Evolutionary conservation across 2,329 filamentous ascomycete genomes (phyloP).

Genomic region (Claviceps paspali): DNA sequence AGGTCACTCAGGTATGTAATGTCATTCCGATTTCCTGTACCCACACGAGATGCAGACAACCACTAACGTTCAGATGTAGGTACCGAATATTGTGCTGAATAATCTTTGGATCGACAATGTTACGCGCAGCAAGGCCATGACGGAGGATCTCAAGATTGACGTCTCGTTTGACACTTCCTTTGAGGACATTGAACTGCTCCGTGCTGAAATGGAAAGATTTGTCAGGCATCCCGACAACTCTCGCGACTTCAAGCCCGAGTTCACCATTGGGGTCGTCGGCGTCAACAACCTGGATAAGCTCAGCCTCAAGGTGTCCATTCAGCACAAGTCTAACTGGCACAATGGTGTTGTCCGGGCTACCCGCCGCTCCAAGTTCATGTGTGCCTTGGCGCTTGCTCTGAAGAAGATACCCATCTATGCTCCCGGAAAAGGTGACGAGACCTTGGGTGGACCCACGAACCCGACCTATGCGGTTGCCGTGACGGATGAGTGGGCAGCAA

Average conservation of each 20-base stretch:
- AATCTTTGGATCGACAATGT: constrained; percentile 92
- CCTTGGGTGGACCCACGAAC: constrained; percentile 52
- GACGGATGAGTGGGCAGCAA: constrained; percentile 48
- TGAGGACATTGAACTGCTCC: constrained; percentile 76
- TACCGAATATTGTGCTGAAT: constrained; percentile 87
- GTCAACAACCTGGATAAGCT: constrained; percentile 82
- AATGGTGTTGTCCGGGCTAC: constrained; percentile 70
- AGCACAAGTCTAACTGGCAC: constrained; percentile 87
- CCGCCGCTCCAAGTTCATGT: constrained; percentile 92
- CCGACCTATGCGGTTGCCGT: constrained; percentile 71
- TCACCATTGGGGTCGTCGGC: constrained; percentile 62
- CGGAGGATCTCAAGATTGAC: constrained; percentile 64
- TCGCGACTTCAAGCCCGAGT: constrained; percentile 78
- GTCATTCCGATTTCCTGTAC: not conserved
- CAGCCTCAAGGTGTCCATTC: constrained; percentile 65
- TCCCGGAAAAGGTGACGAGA: constrained; percentile 56
- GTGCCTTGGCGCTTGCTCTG: constrained; percentile 70
- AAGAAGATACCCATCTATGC: constrained; percentile 75
- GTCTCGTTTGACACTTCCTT: constrained; percentile 78
- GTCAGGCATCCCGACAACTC: constrained; percentile 71
- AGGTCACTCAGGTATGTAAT: constrained; percentile 42
- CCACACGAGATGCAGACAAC: not conserved
- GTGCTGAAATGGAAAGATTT: constrained; percentile 71
- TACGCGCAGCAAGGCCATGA: constrained; percentile 81
- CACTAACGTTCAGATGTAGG: constrained; percentile 31